A percentile compares a stretch with the other conserved stretches of the same genome.
Conservation (phyloP, 192 early-diverging fungal species). For the Coemansia sp. region DNA sequence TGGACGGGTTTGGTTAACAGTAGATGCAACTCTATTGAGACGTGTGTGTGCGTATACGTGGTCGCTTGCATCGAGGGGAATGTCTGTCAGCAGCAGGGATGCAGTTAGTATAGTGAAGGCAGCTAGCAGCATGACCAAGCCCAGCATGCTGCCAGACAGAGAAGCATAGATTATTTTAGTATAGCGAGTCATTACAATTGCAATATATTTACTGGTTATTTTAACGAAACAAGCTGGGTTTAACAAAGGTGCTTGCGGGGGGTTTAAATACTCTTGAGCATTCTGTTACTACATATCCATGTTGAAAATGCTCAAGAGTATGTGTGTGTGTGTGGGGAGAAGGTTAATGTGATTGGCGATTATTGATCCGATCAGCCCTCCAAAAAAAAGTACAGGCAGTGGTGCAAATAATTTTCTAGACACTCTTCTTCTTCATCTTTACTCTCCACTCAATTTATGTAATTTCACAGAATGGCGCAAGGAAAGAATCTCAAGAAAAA, state of each 20-base stretch:
- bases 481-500: conserved; percentile 38
- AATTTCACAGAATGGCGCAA: conserved; percentile 28
- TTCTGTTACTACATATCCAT: no score
- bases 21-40: not conserved
- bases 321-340: no score
- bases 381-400: no score
- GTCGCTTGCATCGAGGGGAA: conserved; percentile 1
- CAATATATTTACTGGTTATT: no score
- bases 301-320: no score
- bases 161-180: no score
- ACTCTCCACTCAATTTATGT: not conserved
- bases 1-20: conserved; percentile 4
- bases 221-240: no score
- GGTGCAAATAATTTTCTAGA: not conserved
- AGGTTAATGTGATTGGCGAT: no score
- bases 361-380: no score
- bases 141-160: not conserved
- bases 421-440: not conserved
- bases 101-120: not conserved
- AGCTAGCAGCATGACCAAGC: not conserved
- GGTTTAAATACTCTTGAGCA: no score
- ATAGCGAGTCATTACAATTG: no score
- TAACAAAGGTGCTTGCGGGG: no score
- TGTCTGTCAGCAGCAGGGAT: conserved; percentile 4
- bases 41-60: conserved; percentile 7